These are phyloP conservation scores for Microdochium nivale DNA, from an alignment of 2,329 filamentous ascomycete species.

Conservation along the genomic window DNA sequence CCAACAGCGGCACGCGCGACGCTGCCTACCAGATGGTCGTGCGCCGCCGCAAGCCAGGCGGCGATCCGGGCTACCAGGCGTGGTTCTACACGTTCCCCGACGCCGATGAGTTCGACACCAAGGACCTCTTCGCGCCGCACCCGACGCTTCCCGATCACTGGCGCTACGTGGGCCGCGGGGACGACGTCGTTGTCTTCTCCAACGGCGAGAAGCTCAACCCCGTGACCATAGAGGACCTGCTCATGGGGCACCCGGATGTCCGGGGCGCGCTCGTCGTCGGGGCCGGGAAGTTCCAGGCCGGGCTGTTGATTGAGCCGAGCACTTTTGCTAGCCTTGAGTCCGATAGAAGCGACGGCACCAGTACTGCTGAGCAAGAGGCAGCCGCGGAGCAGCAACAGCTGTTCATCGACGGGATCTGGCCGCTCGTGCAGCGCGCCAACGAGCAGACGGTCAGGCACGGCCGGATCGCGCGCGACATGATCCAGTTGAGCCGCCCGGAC, in stretches of 20 bases:
- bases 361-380: background rate
- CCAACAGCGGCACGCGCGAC: slow-evolving; percentile 9
- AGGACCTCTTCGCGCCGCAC: slow-evolving; percentile 15
- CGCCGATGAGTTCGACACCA: slow-evolving; percentile 10
- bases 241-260: slow-evolving; percentile 19
- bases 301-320: slow-evolving; percentile 33
- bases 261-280: slow-evolving; percentile 23
- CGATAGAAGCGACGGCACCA: slow-evolving; percentile 8
- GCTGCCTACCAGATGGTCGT: slow-evolving; percentile 26
- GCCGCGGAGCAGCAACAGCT: slow-evolving; percentile 14
- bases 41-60: slow-evolving; percentile 14
- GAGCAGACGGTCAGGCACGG: slow-evolving; percentile 28
- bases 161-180: slow-evolving; percentile 14
- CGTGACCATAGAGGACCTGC: slow-evolving; percentile 20
- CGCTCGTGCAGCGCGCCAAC: slow-evolving; percentile 28
- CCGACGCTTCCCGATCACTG: slow-evolving; percentile 11
- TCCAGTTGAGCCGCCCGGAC: slow-evolving; percentile 22
- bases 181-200: slow-evolving; percentile 31
- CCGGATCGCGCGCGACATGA: slow-evolving; percentile 25
- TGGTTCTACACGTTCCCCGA: slow-evolving; percentile 16
- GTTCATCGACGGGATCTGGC: slow-evolving; percentile 31
- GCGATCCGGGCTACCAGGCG: slow-evolving; percentile 7
- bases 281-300: slow-evolving; percentile 28
- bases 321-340: background rate
- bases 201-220: slow-evolving; percentile 33